A percentile compares a stretch with the other conserved stretches of the same genome.
Evolutionary conservation across 2,329 filamentous ascomycete species (phyloP).

Genomic region (Stemphylium vesicarium): DNA sequence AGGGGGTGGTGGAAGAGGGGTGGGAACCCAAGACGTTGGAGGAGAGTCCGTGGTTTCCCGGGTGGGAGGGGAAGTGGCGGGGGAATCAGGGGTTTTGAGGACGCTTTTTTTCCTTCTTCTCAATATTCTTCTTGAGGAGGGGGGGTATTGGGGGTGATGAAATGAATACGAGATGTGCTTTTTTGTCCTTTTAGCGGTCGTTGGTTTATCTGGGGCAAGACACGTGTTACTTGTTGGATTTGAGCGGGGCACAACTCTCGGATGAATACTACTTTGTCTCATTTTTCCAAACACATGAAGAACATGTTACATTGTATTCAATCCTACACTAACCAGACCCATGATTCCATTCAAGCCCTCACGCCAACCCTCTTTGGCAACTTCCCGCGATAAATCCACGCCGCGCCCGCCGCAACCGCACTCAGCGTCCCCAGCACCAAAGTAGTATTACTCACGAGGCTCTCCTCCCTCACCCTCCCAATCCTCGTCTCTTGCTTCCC

Average conservation of each 20-base stretch:
- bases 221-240: too few species aligned
- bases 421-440: conserved; percentile 47
- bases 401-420: conserved; percentile 46
- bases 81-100: conserved; percentile 64
- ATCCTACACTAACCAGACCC: too few species aligned
- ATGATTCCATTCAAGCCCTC: not conserved
- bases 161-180: too few species aligned
- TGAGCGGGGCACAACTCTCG: too few species aligned
- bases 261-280: too few species aligned
- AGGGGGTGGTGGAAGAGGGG: conserved; percentile 63
- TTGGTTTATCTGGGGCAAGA: not conserved
- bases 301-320: too few species aligned
- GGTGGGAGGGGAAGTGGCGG: conserved; percentile 79
- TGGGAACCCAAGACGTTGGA: conserved; percentile 75
- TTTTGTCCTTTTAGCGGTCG: too few species aligned
- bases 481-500: conserved; percentile 47
- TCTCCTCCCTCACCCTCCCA: conserved; percentile 56
- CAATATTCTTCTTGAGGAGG: too few species aligned
- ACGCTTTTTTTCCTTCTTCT: too few species aligned
- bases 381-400: conserved; percentile 30
- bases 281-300: too few species aligned
- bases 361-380: conserved; percentile 22
- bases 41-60: conserved; percentile 76
- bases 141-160: too few species aligned
- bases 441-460: conserved; percentile 47